A percentile compares a stretch with the other conserved stretches of the same genome.
phyloP scores from a whole-genome alignment of 176 grass and related monocot species.

The Eremochloa ophiuroides region DNA sequence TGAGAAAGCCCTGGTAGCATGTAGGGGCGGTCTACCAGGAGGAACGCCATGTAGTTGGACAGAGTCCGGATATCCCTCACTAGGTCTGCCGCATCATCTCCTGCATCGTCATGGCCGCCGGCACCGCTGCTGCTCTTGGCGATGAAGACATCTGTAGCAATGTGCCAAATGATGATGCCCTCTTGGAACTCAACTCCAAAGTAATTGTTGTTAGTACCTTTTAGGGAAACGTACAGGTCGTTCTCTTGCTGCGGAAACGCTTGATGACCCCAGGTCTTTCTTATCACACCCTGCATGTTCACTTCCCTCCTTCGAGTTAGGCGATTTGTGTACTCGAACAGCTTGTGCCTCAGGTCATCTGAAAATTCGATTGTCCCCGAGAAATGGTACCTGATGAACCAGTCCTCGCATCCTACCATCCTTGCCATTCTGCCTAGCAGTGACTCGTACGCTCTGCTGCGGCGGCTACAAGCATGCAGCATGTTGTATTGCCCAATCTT shows the following conservation, averaged over 20 bases:
- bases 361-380: background rate
- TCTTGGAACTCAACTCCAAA: constrained; percentile 3
- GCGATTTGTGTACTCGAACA: accelerated
- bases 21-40: too few species aligned
- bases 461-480: background rate
- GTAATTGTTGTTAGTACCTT: too few species aligned
- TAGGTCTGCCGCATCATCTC: background rate
- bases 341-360: background rate
- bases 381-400: background rate
- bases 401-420: background rate
- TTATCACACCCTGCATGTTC: background rate
- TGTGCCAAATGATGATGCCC: constrained; percentile 13
- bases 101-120: too few species aligned
- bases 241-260: background rate
- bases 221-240: background rate
- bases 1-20: too few species aligned
- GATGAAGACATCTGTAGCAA: background rate
- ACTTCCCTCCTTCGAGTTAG: background rate
- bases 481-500: constrained; percentile 18
- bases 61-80: background rate
- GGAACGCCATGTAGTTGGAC: constrained; percentile 11
- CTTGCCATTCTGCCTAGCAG: background rate
- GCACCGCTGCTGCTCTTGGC: background rate
- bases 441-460: background rate
- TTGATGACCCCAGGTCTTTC: background rate